Evolutionary conservation across 345 rosid species (phyloP), one percentile per base, ranked within the genome.

Genomic region (Eutrema japonicum): DNA sequence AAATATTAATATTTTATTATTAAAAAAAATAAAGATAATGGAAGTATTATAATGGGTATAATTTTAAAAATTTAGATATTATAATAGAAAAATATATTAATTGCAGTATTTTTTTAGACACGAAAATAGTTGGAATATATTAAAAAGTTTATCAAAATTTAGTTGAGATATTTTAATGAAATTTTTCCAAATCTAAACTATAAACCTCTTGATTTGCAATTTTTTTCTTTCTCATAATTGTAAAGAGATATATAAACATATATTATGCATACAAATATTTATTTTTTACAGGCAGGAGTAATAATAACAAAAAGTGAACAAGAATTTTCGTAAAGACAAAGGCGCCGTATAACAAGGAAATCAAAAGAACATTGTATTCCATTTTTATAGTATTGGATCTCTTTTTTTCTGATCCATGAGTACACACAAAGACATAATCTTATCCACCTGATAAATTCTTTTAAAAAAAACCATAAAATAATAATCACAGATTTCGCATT

Each of bases 321-420:
- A 52, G 49, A 57, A 68, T 43, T 74, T 74, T 49, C 68, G n/a
- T 71, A 71, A 79, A 77, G 85, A 66, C 65, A 73, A 76, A 43
- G 81, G 77, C 75, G 77, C 61, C 65, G 77, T 58, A 65, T 50
- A 49, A 35, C 32, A 58, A 22, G 59, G 52, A 71, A 50, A 27
- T 32, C 29, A 62, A 76, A 63, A 22, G 46, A 65, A 37, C 60
- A 50, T 14, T 18, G 33, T n/a, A 55, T 55, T 66, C 59, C 27
- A 73, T 56, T 32, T 56, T 55, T 47, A 10, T 47, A 6, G 36
- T 43, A 14, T 8, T 56, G 14, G 43, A 47, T 65, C 50, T 73
- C 10, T 56, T 55, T 36, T 22, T 37, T 41, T 33, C 11, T 61
- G 48, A 42, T 45, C 16, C 49, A 68, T 59, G 67, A 69, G 71